Evolutionary conservation across 768 basidiomycete genomes (phyloP), one percentile per base, ranked within the genome.

Genomic region (Leccinum broughii): DNA sequence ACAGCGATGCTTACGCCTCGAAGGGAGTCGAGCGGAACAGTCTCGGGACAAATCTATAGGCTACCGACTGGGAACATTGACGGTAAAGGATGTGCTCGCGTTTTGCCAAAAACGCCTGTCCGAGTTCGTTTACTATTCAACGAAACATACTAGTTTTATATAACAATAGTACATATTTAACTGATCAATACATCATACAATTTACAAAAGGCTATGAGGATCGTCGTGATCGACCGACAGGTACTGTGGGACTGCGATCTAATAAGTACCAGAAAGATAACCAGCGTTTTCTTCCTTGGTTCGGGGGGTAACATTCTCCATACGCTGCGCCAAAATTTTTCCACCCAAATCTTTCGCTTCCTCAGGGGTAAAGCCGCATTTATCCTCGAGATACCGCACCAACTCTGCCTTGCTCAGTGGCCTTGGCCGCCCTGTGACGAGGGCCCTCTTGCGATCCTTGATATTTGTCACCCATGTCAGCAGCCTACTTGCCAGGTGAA

Each of bases 261-360:
- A 20, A 44, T 11, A 20, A 44, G n/a, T n/a, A 44, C 9, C n/a
- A 44, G 41, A 44, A 44, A 44, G 28, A 51, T 51, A 28, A 15
- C 9, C 51, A 2, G 14, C 15, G 15, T 53, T 46, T 6, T 35
- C 58, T 5, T 8, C 51, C 48, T 66, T 70, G n/a, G 55, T 10
- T 1, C 59, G 56, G 22, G 54, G 28, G 6, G 44, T 53, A 22
- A 3, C 22, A n/a, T 44, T 17, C 37, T 62, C 62, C 30, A 20
- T 53, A 24, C 67, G 65, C 22, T 46, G 56, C 3, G 54, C 62
- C 69, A 58, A 71, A 32, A 70, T 70, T 28, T 51, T 56, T 7
- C 48, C 30, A 13, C 68, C 70, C 54, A 70, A 28, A 3, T n/a
- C 6, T 13, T 54, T 34, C 17, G 70, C 70, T 4, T 65, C 70